Percentiles rank a stretch among this genome's conserved stretches.
Evolutionary conservation across 768 basidiomycete genomes (phyloP).

Genomic region (Suillus lakei): DNA sequence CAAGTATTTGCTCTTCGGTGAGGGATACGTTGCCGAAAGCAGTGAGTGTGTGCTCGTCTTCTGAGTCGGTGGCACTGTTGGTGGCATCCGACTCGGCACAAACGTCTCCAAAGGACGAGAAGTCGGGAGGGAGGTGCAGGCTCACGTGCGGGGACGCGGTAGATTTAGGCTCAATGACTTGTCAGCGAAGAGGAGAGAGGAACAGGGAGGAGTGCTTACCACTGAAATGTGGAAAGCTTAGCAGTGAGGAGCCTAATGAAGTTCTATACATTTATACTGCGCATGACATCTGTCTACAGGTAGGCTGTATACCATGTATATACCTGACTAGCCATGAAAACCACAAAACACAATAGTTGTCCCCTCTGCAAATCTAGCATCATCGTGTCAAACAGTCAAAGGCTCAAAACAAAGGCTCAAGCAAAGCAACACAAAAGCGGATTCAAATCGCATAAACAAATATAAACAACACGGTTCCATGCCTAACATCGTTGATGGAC

Average conservation of each 20-base stretch:
- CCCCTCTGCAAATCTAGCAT: too few relatives aligned
- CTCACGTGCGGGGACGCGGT: background rate
- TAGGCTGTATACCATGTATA: background rate
- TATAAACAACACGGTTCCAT: too few relatives aligned
- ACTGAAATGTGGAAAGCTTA: background rate
- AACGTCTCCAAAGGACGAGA: background rate
- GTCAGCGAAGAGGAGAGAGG: background rate
- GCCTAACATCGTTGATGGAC: too few relatives aligned
- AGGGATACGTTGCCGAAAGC: slow-evolving; percentile 54
- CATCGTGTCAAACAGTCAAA: background rate
- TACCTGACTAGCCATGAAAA: background rate
- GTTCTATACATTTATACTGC: background rate
- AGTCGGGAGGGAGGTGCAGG: background rate
- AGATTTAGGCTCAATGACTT: background rate
- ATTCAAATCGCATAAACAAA: too few relatives aligned
- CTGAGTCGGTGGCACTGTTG: slow-evolving; percentile 10
- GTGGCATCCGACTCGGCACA: background rate
- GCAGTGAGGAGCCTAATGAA: background rate
- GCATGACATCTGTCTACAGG: background rate
- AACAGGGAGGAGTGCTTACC: slow-evolving; percentile 1
- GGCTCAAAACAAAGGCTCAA: background rate
- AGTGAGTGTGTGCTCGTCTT: slow-evolving; percentile 46
- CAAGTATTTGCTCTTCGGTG: slow-evolving; percentile 40
- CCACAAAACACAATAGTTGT: background rate
- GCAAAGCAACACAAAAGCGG: too few relatives aligned